Base-by-base conservation (phyloP, 768 basidiomycete species). In the Boletales sp. region DNA sequence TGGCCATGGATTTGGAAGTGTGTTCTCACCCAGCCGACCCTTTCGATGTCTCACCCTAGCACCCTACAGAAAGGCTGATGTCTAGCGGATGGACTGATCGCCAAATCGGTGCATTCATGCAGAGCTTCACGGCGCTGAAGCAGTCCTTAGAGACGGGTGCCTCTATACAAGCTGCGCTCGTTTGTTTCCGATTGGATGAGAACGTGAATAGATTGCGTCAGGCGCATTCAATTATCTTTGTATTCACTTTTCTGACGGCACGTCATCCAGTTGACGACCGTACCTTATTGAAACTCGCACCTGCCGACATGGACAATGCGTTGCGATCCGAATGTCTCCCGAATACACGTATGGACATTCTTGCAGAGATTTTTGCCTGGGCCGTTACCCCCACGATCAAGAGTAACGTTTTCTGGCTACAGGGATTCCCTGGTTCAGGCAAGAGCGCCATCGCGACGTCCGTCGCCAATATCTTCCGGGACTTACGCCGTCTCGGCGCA, bases 391-490 rank as follows among this genome's bases (percentile, higher is more conserved):
- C 66, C n/a, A 43, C 45, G 4, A 14, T 18, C 36, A 50, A 51
- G 18, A 29, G 50, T 4, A 68, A 55, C 17, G 46, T 71, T 8
- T 69, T 62, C 32, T 71, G 71, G 70, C 45, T 71, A 27, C 57
- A 66, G 30, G 69, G 71, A 8, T 62, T 69, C 32, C 69, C 71
- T 0, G 70, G 70, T 15, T 50, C 68, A 6, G 72, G 70, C 11
- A 72, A 72, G 57, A 73, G 70, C 34, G 63, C 70, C 2, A 55
- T 72, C 18, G 47, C 70, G 5, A 72, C 65, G 0, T 72, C 72
- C 0, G 48, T 71, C 12, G 70, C 70, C 32, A 63, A 67, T 45
- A 40, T 69, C 24, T 67, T 66, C 24, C 55, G 63, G n/a, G 56
- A 68, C 1, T 50, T 64, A 6, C 62, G 62, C 12, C 66, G 64